These are phyloP conservation scores for Penicillium sp. DNA, from an alignment of 2,329 filamentous ascomycete species.

Conservation along the genomic window DNA sequence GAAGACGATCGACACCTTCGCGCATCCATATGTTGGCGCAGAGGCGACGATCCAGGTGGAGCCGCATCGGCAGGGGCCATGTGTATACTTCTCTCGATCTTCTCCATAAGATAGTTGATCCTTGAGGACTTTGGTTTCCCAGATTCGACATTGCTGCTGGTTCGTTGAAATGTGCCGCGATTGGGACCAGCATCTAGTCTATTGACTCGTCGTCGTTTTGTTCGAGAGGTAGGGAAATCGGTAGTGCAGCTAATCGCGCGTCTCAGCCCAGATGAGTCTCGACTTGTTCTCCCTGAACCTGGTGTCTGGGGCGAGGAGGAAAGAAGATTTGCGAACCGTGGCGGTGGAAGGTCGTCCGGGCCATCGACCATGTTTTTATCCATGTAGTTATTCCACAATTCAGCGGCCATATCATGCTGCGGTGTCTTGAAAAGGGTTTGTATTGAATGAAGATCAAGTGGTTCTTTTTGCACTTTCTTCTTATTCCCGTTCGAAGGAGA, in stretches of 20 bases:
- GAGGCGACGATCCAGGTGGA: conserved; percentile 45
- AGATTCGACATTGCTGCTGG: conserved; percentile 40
- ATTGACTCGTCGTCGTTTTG: conserved; percentile 63
- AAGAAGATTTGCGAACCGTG: conserved; percentile 63
- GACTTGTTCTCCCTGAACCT: conserved; percentile 41
- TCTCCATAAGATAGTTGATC: conserved; percentile 61
- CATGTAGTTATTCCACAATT: conserved; percentile 75
- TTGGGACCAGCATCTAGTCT: conserved; percentile 46
- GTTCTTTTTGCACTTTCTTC: conserved; percentile 37
- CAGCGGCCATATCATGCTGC: conserved; percentile 67
- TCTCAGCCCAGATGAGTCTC: conserved; percentile 53
- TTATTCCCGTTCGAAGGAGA: conserved; percentile 56
- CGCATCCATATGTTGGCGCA: conserved; percentile 34
- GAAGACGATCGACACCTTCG: conserved; percentile 33
- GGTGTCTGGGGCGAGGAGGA: conserved; percentile 69
- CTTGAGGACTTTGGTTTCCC: conserved; percentile 44
- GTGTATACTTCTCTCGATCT: conserved; percentile 55
- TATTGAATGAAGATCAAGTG: conserved; percentile 59
- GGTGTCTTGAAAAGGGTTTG: conserved; percentile 62
- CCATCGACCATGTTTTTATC: conserved; percentile 48
- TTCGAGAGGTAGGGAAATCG: conserved; percentile 61
- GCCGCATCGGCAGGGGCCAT: conserved; percentile 30
- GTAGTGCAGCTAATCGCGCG: conserved; percentile 67
- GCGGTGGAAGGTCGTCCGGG: conserved; percentile 51
- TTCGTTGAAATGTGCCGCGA: conserved; percentile 45